phyloP scores from a whole-genome alignment of 768 basidiomycete species.

The Rhizopogon vulgaris region DNA sequence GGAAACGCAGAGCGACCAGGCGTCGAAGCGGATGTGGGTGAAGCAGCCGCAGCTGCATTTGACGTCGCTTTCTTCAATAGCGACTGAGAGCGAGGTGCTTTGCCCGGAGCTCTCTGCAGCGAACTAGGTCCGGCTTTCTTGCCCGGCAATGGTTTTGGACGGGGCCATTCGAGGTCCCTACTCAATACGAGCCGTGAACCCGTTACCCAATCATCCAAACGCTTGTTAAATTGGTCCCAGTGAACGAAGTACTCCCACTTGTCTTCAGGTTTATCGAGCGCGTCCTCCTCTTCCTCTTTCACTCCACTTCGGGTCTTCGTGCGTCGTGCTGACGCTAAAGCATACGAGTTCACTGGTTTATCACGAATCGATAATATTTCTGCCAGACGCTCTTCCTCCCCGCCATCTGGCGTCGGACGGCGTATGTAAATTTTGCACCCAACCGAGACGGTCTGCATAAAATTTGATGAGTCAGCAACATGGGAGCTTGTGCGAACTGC shows the following conservation, averaged over 20 bases:
- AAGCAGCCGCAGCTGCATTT: slow-evolving; percentile 62
- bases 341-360: slow-evolving; percentile 63
- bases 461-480: slow-evolving; percentile 29
- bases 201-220: slow-evolving; percentile 94
- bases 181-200: slow-evolving; percentile 79
- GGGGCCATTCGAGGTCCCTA: slow-evolving; percentile 93
- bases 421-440: slow-evolving; percentile 95
- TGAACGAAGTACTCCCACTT: slow-evolving; percentile 95
- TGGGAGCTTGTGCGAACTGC: slow-evolving; percentile 19
- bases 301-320: slow-evolving; percentile 32
- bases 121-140: slow-evolving; percentile 44
- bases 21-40: slow-evolving; percentile 51
- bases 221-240: slow-evolving; percentile 99
- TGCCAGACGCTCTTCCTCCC: slow-evolving; percentile 84
- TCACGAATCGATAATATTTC: slow-evolving; percentile 95
- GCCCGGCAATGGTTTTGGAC: slow-evolving; percentile 62
- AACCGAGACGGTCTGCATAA: slow-evolving; percentile 68
- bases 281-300: slow-evolving; percentile 44
- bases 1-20: slow-evolving; percentile 29
- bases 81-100: slow-evolving; percentile 52
- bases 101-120: slow-evolving; percentile 51
- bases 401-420: slow-evolving; percentile 68
- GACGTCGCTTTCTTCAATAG: slow-evolving; percentile 66
- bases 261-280: slow-evolving; percentile 57
- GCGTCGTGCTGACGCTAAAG: slow-evolving; percentile 27